Evolutionary conservation across 805 yeast species (phyloP).

Genomic region (Starmerella geochares): DNA sequence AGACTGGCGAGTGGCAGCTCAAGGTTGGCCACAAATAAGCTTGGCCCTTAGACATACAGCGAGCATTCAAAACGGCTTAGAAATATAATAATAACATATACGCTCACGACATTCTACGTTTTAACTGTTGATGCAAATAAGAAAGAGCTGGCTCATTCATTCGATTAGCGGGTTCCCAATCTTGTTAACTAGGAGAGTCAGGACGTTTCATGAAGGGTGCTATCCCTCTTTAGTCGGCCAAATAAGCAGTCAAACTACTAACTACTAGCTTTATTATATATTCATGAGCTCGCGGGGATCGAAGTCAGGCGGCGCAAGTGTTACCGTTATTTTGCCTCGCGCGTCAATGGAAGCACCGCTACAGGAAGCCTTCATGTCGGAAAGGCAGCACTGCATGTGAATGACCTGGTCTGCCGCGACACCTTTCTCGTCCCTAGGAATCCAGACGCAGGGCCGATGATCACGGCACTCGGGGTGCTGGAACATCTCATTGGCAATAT

Average conservation of each 20-base stretch:
- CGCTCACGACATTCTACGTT: background rate
- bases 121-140: too few species aligned
- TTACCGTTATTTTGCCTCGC: slow-evolving; percentile 25
- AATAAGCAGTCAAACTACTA: background rate
- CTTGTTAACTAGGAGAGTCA: too few species aligned
- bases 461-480: slow-evolving; percentile 29
- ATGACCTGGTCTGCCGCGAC: slow-evolving; percentile 31
- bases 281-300: slow-evolving; percentile 15
- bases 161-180: too few species aligned
- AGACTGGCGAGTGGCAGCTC: slow-evolving; percentile 20
- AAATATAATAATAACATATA: background rate
- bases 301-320: slow-evolving; percentile 25
- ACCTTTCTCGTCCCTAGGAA: slow-evolving; percentile 37
- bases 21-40: slow-evolving; percentile 13
- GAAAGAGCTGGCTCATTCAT: too few species aligned
- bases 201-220: too few species aligned
- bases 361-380: slow-evolving; percentile 27
- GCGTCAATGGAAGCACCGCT: slow-evolving; percentile 26
- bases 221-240: too few species aligned
- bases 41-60: background rate
- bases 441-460: slow-evolving; percentile 35
- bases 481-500: slow-evolving; percentile 26
- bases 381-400: slow-evolving; percentile 25
- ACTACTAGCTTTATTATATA: background rate
- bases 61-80: background rate